Conservation (phyloP, 768 basidiomycete genomes). For the Naganishia vishniacii region DNA sequence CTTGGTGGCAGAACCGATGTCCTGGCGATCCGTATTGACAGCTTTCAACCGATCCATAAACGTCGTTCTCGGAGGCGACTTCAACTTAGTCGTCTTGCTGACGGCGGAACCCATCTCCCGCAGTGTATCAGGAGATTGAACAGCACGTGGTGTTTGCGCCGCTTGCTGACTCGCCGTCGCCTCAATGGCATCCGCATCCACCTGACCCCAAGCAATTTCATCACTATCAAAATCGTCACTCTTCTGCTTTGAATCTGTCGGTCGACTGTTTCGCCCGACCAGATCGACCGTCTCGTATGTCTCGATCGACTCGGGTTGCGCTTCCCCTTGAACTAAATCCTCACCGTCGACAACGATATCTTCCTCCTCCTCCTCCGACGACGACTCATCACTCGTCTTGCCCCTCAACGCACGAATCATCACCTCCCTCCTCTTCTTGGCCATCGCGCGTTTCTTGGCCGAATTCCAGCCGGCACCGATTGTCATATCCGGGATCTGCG, state of each 20-base stretch:
- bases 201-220: slow-evolving; percentile 7
- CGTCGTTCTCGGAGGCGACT: background rate
- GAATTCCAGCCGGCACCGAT: slow-evolving; percentile 5
- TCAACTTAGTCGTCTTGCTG: background rate
- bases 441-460: slow-evolving; percentile 11
- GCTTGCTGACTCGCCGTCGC: slow-evolving; percentile 1
- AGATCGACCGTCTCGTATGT: background rate
- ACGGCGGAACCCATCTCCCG: no score
- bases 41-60: slow-evolving; percentile 16
- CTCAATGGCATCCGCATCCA: slow-evolving; percentile 9
- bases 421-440: slow-evolving; percentile 6
- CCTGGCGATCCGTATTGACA: background rate
- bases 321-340: background rate
- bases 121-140: no score
- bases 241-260: background rate
- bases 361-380: background rate
- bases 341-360: background rate
- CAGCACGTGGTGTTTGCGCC: background rate
- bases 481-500: background rate
- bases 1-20: background rate
- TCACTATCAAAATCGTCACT: slow-evolving; percentile 3
- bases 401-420: slow-evolving; percentile 2
- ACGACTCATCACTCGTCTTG: background rate
- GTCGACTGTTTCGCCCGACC: background rate
- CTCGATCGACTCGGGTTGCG: background rate